These are phyloP conservation scores for Chenopodium formosanum DNA, from an alignment of 148 eudicot species.

Conservation along the genomic window DNA sequence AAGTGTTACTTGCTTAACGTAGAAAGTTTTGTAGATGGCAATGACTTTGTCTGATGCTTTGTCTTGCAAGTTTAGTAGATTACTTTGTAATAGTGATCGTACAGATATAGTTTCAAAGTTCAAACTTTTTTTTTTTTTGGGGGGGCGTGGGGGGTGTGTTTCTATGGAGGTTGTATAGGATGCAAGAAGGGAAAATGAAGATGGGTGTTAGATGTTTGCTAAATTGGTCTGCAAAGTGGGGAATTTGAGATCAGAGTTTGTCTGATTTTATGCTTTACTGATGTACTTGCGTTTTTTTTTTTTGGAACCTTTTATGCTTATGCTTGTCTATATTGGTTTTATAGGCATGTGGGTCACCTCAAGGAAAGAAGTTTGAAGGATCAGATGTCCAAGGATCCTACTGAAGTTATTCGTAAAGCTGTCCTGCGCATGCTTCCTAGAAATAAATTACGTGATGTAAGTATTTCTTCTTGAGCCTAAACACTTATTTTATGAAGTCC, in stretches of 20 bases:
- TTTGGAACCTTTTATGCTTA: neutral
- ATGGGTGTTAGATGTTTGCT: neutral
- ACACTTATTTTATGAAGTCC: neutral
- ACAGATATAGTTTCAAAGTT: neutral
- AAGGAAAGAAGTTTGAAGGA: slow-evolving; percentile 93
- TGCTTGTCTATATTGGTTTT: slow-evolving; percentile 9
- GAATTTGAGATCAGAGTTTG: neutral
- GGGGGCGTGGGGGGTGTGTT: too few relatives aligned
- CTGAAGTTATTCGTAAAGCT: slow-evolving; percentile 97
- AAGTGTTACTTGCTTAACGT: too few relatives aligned
- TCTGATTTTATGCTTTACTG: neutral
- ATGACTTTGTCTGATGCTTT: too few relatives aligned
- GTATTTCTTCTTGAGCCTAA: slow-evolving; percentile 25
- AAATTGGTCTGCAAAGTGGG: neutral
- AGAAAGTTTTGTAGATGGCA: too few relatives aligned
- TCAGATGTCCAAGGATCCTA: slow-evolving; percentile 92
- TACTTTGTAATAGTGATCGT: too few relatives aligned
- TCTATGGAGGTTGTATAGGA: neutral
- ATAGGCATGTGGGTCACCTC: slow-evolving; percentile 80
- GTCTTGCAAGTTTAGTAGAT: too few relatives aligned
- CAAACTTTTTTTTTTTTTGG: too few relatives aligned
- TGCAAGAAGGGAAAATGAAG: neutral
- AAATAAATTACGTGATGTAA: slow-evolving; percentile 91
- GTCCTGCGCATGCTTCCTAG: slow-evolving; percentile 93
- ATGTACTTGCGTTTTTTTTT: too few relatives aligned